Evolutionary conservation across 345 rosid genomes (phyloP), one percentile per base, ranked within the genome.

Genomic region (Heritiera fomes): DNA sequence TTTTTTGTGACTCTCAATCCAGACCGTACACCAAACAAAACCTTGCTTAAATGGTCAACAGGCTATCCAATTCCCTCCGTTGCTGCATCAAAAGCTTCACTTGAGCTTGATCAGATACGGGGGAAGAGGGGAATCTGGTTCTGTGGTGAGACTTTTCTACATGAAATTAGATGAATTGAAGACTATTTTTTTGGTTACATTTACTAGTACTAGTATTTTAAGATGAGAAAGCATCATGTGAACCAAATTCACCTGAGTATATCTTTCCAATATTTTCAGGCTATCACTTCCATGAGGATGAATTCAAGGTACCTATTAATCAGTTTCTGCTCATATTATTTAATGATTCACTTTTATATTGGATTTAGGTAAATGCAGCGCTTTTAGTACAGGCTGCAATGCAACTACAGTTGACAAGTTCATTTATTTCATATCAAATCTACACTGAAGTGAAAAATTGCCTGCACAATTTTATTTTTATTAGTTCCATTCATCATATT

Each of bases 211-310:
- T 8, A 41, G 9, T 23, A 69, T 69, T 23, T 20, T 69, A 69
- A 13, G 18, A 69, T 46, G 6, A 69, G 0, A 46, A 23, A 46
- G 38, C 59, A 49, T 30, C 59, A 70, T 70, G 20, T 49, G 5
- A 50, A 28, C 43, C 45, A 34, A 34, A 34, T 34, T 71, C 75
- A 32, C 8, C 75, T 50, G 23, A 50, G 60, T 49, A 28, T 30
- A 3, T 71, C 45, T 50, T 70, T 70, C 14, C 41, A 47, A 71
- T 30, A 14, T 2, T 85, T 82, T 83, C 90, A 93, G 99, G 99
- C 43, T 93, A 92, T 79, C 97, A 93, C 78, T 93, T 95, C 85
- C 97, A 90, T 82, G 96, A 93, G 85, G 98, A 93, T 68, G 96
- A 94, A 79, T 83, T 95, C 23, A 92, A 92, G 97, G 98, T 82